Evolutionary conservation across 2,329 filamentous ascomycete species (phyloP).

Genomic region (Fusarium sp.): DNA sequence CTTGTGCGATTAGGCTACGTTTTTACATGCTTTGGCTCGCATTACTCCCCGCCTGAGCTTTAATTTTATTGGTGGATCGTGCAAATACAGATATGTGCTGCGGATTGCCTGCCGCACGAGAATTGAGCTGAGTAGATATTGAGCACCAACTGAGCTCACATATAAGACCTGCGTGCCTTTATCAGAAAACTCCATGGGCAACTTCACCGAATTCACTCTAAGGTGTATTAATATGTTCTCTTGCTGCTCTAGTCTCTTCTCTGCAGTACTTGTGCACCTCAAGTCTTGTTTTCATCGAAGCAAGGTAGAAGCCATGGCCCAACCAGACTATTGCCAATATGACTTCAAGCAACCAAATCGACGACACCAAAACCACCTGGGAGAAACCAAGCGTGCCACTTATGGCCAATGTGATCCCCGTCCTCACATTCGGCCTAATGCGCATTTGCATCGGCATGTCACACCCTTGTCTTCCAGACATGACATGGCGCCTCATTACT

Average conservation of each 20-base stretch:
- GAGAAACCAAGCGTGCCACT: not conserved
- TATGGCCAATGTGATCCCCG: not conserved
- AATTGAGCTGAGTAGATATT: not conserved
- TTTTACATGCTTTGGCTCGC: not conserved
- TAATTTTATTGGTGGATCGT: not conserved
- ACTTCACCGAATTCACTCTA: too few relatives aligned
- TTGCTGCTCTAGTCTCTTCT: accelerated
- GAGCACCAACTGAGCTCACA: not conserved
- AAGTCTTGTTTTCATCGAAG: not conserved
- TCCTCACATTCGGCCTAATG: accelerated
- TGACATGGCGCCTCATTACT: not conserved
- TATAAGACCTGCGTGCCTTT: not conserved
- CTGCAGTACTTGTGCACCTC: not conserved
- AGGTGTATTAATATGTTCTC: not conserved
- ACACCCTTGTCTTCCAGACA: not conserved
- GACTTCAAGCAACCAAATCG: not conserved
- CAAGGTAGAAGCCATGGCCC: accelerated
- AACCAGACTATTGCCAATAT: accelerated
- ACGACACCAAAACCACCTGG: not conserved
- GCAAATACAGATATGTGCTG: not conserved
- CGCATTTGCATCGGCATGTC: accelerated
- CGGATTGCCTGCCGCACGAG: not conserved
- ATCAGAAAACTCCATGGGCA: too few relatives aligned
- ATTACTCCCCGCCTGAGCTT: not conserved
- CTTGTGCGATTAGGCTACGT: not conserved